Percentiles rank a stretch among this genome's conserved stretches.
Evolutionary conservation across 805 yeast genomes (phyloP).

Genomic region (Saccharomycopsis schoenii): DNA sequence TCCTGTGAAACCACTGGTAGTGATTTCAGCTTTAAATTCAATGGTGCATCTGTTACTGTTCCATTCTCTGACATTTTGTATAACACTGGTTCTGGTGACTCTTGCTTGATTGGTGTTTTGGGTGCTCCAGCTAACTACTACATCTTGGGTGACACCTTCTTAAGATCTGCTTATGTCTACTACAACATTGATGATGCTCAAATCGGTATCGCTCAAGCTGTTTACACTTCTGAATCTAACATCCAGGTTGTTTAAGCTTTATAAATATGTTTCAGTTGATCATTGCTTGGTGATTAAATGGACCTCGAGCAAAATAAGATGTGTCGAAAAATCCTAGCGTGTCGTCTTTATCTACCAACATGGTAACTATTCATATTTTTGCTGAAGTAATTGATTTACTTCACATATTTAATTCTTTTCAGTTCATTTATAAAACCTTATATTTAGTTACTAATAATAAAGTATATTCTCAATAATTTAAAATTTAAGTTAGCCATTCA

Average conservation of each 20-base stretch:
- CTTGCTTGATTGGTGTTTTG: slow-evolving; percentile 38
- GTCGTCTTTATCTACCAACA: too few relatives aligned
- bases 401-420: background rate
- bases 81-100: slow-evolving; percentile 20
- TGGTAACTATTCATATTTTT: too few relatives aligned
- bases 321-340: too few relatives aligned
- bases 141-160: slow-evolving; percentile 45
- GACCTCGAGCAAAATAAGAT: too few relatives aligned
- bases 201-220: slow-evolving; percentile 38
- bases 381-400: background rate
- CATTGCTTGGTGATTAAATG: too few relatives aligned
- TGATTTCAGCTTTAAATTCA: slow-evolving; percentile 40
- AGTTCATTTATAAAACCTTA: background rate
- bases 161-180: slow-evolving; percentile 43
- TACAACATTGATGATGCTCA: slow-evolving; percentile 39
- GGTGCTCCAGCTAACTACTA: slow-evolving; percentile 27
- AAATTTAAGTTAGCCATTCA: too few relatives aligned
- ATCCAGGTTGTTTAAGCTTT: background rate
- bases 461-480: too few relatives aligned
- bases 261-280: background rate
- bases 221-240: slow-evolving; percentile 18
- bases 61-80: slow-evolving; percentile 33
- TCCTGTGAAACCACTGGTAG: slow-evolving; percentile 33
- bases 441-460: background rate
- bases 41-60: slow-evolving; percentile 43